Percentiles rank a stretch among this genome's conserved stretches.
Evolutionary conservation across 192 early-diverging fungal genomes (phyloP).

Genomic region (Mortierella antarctica): DNA sequence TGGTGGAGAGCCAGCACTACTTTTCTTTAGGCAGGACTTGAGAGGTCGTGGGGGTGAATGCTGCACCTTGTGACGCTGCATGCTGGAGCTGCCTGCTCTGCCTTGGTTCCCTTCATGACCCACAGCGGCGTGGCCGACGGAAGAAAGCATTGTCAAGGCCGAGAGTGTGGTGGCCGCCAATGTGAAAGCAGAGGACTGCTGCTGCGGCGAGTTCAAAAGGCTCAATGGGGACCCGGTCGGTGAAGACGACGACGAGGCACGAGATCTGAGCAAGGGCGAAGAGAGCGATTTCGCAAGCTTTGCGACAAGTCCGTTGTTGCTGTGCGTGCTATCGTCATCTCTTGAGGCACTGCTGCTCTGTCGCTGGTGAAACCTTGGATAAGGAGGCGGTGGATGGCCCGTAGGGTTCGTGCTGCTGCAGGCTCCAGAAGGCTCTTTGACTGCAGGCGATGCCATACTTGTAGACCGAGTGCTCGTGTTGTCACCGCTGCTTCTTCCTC

Average conservation of each 20-base stretch:
- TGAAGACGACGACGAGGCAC: slow-evolving; percentile 1
- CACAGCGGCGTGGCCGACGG: slow-evolving; percentile 21
- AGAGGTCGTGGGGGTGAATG: slow-evolving; percentile 5
- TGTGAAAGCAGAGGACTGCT: slow-evolving; percentile 37
- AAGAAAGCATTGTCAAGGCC: slow-evolving; percentile 24
- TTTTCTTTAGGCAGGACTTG: slow-evolving; percentile 38
- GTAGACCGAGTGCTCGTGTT: too few relatives aligned
- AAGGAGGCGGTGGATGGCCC: not conserved
- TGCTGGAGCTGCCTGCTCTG: too few relatives aligned
- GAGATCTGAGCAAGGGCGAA: slow-evolving; percentile 17
- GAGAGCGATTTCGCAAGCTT: slow-evolving; percentile 44
- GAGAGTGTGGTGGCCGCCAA: slow-evolving; percentile 30
- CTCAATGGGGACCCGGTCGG: slow-evolving; percentile 20
- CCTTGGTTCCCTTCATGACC: not conserved
- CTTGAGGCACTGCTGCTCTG: not conserved
- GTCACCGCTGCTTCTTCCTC: not conserved
- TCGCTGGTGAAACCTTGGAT: not conserved
- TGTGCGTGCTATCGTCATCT: not conserved
- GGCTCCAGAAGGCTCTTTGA: too few relatives aligned
- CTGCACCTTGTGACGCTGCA: too few relatives aligned
- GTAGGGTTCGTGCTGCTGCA: not conserved
- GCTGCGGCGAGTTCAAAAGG: slow-evolving; percentile 9
- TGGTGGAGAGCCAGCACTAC: not conserved
- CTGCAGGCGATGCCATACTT: too few relatives aligned
- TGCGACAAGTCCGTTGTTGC: slow-evolving; percentile 18